Evolutionary conservation across 352 stramenopile genomes (phyloP), one percentile per base, ranked within the genome.

Genomic region (Globisporangium takayamanum): DNA sequence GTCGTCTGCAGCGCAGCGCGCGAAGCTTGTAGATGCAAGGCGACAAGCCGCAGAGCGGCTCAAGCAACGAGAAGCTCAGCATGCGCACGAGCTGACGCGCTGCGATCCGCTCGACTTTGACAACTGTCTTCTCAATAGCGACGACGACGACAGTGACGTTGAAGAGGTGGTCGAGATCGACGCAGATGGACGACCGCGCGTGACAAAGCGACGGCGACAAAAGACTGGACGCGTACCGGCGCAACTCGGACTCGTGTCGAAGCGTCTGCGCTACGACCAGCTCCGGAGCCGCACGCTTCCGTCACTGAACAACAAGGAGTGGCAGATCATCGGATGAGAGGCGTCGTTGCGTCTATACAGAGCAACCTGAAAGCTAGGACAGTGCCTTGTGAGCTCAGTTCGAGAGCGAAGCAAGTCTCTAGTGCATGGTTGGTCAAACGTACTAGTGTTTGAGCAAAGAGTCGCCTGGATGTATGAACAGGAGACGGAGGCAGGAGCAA

Each of bases 51-150:
- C 60, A 4, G 69, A 81, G 48, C 62, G 25, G 7, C 49, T 70
- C 4, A 66, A 69, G 20, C 57, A 69, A 20, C 62, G 56, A 16
- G 71, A 80, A 22, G 51, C 37, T 8, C 54, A 62, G 39, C 60
- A 60, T 20, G 25, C 55, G 15, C 65, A 51, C 6, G 55, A 75
- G 0, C 53, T 65, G 26, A 57, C 69, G 22, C 67, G 72, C 28
- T 82, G 64, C 42, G 77, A 87, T 52, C 77, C 77, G 20, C 62
- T 87, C 30, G 69, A 78, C 44, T 84, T 73, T 59, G 50, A 87
- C 63, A 67, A 59, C 41, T 78, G 66, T 47, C 59, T 67, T 7
- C 67, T 87, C 36, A 83, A 84, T 48, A 84, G 73, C 59, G 77
- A 85, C 49, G 70, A 73, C 54, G 73, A 76, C 8, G 65, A 76